A percentile compares a stretch with the other conserved stretches of the same genome.
These are phyloP conservation scores for Conringia planisiliqua DNA, from an alignment of 345 rosid species.

Conservation along the genomic window DNA sequence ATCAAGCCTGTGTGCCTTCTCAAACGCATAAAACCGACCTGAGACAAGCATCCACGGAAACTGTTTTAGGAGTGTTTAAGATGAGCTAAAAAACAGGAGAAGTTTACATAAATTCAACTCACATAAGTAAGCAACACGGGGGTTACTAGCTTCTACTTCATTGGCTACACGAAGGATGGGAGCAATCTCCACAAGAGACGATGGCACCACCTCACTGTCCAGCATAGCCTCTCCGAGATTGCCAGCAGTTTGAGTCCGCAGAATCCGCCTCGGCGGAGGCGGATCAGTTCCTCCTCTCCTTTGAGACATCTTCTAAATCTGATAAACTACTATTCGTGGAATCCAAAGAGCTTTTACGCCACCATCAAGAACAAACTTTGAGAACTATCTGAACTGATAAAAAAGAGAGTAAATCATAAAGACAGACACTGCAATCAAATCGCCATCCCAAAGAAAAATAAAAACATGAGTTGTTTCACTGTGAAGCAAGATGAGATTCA, in stretches of 20 bases:
- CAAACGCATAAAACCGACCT: constrained; percentile 86
- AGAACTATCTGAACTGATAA: background rate
- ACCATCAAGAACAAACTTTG: background rate
- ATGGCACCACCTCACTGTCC: constrained; percentile 61
- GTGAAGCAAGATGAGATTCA: constrained; percentile 22
- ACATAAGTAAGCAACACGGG: constrained; percentile 61
- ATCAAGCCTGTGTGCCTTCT: constrained; percentile 73
- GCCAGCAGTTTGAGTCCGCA: constrained; percentile 61
- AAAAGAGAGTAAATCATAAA: background rate
- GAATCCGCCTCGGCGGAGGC: constrained; percentile 45
- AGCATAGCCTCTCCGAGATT: constrained; percentile 54
- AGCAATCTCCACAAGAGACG: constrained; percentile 57
- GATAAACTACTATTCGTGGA: background rate
- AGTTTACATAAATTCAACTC: constrained; percentile 2
- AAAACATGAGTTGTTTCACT: constrained; percentile 9
- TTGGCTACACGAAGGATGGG: constrained; percentile 65
- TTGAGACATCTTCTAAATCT: constrained; percentile 37
- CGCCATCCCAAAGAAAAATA: background rate
- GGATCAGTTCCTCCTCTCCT: constrained; percentile 44
- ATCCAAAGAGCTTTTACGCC: background rate
- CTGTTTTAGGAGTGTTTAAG: too few species aligned
- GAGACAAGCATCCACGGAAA: constrained; percentile 20
- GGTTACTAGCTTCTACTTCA: constrained; percentile 54
- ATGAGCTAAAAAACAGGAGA: too few species aligned
- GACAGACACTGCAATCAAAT: background rate